Base-by-base conservation (phyloP, 225 moss, liverwort and hornwort genomes). In the Anthoceros angustus region DNA sequence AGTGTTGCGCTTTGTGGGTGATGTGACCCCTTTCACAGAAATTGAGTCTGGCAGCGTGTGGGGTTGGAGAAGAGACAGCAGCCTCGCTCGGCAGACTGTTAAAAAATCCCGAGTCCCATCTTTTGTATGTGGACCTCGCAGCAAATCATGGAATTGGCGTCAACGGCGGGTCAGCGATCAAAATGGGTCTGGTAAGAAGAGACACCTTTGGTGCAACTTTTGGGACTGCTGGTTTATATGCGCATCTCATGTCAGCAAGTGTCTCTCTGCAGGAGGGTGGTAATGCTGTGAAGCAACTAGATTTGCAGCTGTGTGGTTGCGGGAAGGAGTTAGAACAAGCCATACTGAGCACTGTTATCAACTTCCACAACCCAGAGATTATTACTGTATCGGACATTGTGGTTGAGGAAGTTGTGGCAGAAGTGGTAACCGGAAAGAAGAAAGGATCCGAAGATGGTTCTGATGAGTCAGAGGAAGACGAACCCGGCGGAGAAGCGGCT, bases 281-380 rank as follows among this genome's bases (percentile, higher is more conserved):
- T 12, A 82, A 78, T 70, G 75, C 65, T 55, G 82, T 85, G 68
- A 85, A 62, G 68, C 77, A 82, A 61, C 49, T 85, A 2, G 62
- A 74, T 39, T 39, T 80, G 8, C 79, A 71, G 21, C 77, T 65
- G 43, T 85, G 82, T 62, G 67, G 72, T 21, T 39, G 82, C 40
- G 85, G 77, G 5, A 18, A 0, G 0, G 82, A 82, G 32, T 48
- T 82, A 5, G 85, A 85, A 55, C n/a, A 55, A 15, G 55, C 55
- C n/a, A 55, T 55, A 55, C 55, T 5, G n/a, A 55, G 23, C n/a
- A 7, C 14, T 7, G 55, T 55, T 12, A 55, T 55, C 55, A 55
- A 55, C 55, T 55, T 55, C 55, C 55, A 55, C 55, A 3, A 15
- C 14, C 55, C 55, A 15, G 18, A 55, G 55, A 55, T 55, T 1